These are phyloP conservation scores for Cyclospora cayetanensis DNA, from an alignment of 169 alveolate species.

Conservation along the genomic window DNA sequence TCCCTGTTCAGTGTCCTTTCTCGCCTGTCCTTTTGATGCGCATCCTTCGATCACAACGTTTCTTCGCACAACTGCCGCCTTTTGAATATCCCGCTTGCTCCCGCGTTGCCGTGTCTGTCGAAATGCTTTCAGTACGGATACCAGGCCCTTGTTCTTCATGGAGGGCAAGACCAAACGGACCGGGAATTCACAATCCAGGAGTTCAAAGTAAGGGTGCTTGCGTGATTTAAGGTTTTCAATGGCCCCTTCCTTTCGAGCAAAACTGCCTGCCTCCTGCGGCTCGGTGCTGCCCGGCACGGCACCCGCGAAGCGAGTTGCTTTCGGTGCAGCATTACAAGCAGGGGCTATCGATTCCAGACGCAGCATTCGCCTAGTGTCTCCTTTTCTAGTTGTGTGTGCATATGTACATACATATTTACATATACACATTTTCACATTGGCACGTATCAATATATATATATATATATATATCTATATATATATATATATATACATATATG, in stretches of 20 bases:
- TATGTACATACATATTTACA: background rate
- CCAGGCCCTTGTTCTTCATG: constrained; percentile 94
- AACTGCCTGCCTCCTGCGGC: background rate
- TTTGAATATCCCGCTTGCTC: background rate
- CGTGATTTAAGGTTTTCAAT: background rate
- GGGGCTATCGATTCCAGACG: too few relatives aligned
- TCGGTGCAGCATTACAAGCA: background rate
- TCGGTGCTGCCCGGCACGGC: too few relatives aligned
- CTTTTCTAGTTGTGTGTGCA: background rate
- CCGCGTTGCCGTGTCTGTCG: too few relatives aligned
- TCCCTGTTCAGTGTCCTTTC: too few relatives aligned
- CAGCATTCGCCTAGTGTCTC: background rate
- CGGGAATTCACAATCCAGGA: constrained; percentile 95
- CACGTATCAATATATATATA: background rate
- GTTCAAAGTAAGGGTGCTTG: constrained; percentile 71
- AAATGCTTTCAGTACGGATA: constrained; percentile 87
- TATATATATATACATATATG: background rate
- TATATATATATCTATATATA: background rate
- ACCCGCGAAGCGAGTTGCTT: background rate
- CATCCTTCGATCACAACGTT: background rate
- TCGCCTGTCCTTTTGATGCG: background rate
- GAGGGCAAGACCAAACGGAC: constrained; percentile 98
- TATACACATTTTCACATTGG: background rate
- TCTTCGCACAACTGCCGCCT: background rate
- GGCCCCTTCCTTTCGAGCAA: background rate